These are phyloP conservation scores for Mycena rebaudengoi DNA, from an alignment of 768 basidiomycete species.

Conservation along the genomic window DNA sequence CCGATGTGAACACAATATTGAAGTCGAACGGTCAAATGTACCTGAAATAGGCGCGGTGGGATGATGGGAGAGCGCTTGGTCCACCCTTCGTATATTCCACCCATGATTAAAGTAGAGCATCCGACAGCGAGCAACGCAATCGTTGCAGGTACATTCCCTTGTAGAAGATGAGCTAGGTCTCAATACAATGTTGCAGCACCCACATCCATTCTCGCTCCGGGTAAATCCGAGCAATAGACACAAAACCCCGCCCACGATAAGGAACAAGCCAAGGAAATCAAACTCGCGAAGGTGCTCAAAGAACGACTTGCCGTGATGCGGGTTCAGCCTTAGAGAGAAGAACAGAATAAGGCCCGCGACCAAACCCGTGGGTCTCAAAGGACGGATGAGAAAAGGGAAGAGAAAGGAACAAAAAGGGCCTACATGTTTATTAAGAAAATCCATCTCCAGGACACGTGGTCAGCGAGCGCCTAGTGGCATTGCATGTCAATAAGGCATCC, in stretches of 20 bases:
- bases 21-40: constrained; percentile 31
- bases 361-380: constrained; percentile 74
- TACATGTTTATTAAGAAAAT: no score
- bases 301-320: constrained; percentile 66
- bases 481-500: not conserved
- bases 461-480: constrained; percentile 63
- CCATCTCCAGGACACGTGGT: constrained; percentile 85
- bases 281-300: constrained; percentile 67
- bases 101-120: constrained; percentile 55
- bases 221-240: constrained; percentile 78
- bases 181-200: constrained; percentile 31
- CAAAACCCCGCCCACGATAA: constrained; percentile 71
- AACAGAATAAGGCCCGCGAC: constrained; percentile 69
- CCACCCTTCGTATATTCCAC: constrained; percentile 63
- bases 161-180: not conserved
- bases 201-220: constrained; percentile 71
- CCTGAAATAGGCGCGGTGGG: constrained; percentile 80
- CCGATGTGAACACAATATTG: no score
- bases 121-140: constrained; percentile 73
- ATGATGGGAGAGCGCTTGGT: constrained; percentile 76
- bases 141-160: constrained; percentile 67
- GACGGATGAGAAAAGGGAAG: not conserved
- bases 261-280: constrained; percentile 72
- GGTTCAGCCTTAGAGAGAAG: constrained; percentile 80
- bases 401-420: no score